phyloP scores from a whole-genome alignment of 805 yeast species.

The Phaffomyces thermotolerans region DNA sequence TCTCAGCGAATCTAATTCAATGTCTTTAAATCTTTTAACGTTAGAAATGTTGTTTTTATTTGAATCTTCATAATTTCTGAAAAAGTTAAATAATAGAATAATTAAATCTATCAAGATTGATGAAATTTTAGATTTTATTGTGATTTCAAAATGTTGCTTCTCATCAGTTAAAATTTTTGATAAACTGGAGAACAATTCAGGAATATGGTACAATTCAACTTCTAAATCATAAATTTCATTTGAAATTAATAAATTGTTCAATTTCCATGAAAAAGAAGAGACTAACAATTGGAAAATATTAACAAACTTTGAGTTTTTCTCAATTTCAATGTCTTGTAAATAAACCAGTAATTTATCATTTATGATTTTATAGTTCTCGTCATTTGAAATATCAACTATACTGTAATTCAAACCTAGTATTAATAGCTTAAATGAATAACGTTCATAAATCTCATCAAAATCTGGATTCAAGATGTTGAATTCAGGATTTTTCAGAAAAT shows the following conservation, averaged over 20 bases:
- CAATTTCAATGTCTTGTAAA: slow-evolving; percentile 3
- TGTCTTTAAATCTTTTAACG: slow-evolving; percentile 15
- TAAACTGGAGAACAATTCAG: slow-evolving; percentile 10
- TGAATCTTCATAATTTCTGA: slow-evolving; percentile 29
- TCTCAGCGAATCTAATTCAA: slow-evolving; percentile 15
- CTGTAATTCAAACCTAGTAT: slow-evolving; percentile 13
- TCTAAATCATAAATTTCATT: slow-evolving; percentile 16
- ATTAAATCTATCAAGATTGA: slow-evolving; percentile 21
- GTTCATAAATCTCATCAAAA: slow-evolving; percentile 12
- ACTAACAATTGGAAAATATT: slow-evolving; percentile 12
- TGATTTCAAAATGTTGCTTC: slow-evolving; percentile 1
- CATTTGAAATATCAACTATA: slow-evolving; percentile 5
- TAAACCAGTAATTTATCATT: slow-evolving; percentile 7
- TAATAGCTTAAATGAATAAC: slow-evolving; percentile 14
- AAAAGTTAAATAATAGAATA: slow-evolving; percentile 22
- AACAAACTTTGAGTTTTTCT: background rate
- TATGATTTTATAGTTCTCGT: slow-evolving; percentile 6
- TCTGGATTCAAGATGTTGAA: slow-evolving; percentile 9
- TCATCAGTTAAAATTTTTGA: slow-evolving; percentile 6
- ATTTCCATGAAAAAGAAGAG: slow-evolving; percentile 15
- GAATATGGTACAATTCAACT: slow-evolving; percentile 12
- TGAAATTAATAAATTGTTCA: slow-evolving; percentile 10
- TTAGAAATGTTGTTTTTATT: slow-evolving; percentile 24
- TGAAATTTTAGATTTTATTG: slow-evolving; percentile 18
- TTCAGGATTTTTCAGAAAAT: slow-evolving; percentile 8